Evolutionary conservation across 352 stramenopile species (phyloP).

Genomic region (Pythium aquatile): DNA sequence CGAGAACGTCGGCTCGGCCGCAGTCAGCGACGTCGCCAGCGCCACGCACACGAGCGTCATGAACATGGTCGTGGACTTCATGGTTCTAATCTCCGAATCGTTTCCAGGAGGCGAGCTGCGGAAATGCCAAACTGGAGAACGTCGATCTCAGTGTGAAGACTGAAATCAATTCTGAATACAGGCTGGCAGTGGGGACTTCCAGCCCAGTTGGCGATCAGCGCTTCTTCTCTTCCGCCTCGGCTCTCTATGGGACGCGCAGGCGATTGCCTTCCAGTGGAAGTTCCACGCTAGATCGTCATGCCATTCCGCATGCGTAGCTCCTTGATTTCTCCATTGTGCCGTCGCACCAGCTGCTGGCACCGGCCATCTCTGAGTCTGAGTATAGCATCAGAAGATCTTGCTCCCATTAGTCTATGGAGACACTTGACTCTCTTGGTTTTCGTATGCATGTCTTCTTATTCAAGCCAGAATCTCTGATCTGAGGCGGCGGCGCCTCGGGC

Average conservation of each 20-base stretch:
- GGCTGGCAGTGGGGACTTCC: not conserved
- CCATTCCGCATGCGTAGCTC: constrained; percentile 1
- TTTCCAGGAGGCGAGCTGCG: not conserved
- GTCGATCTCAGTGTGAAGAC: not conserved
- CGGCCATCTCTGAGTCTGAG: constrained; percentile 13
- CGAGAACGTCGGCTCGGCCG: constrained; percentile 31
- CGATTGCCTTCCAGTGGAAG: not conserved
- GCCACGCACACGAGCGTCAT: constrained; percentile 28
- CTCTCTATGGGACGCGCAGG: not conserved
- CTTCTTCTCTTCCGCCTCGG: constrained; percentile 8
- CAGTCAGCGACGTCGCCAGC: constrained; percentile 16
- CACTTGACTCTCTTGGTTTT: not conserved
- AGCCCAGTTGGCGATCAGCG: not conserved
- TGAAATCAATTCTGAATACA: not conserved
- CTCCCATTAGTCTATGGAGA: constrained; percentile 1
- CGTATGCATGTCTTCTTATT: constrained; percentile 2
- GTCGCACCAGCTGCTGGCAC: constrained; percentile 14
- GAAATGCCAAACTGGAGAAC: constrained; percentile 3
- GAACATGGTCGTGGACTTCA: constrained; percentile 29
- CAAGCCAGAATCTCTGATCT: constrained; percentile 14
- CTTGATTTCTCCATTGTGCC: constrained; percentile 20
- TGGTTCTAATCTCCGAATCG: constrained; percentile 7
- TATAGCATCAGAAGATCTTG: constrained; percentile 4
- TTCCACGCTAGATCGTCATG: not conserved
- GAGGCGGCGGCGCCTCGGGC: not conserved